Base-by-base conservation (phyloP, 129 eudicot species). In the Artemisia argyi region DNA sequence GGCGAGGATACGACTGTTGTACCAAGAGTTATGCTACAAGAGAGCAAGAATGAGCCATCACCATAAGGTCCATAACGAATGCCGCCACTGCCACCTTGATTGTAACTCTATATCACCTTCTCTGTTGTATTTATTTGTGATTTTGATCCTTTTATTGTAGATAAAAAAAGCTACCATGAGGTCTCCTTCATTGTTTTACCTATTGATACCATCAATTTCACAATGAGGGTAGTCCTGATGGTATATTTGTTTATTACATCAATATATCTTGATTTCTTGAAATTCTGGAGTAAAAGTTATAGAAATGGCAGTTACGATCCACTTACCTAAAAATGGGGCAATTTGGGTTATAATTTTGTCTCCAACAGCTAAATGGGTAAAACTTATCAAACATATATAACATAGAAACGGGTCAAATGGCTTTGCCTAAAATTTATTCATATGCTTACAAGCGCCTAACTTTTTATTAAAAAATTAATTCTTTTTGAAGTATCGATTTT, bases 1-100 rank as follows among this genome's bases (percentile, higher is more conserved):
- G 96, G 92, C 5, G 89, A 86, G 74, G 78, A 71, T 66, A 73
- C 56, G 10, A 65, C 75, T 15, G 48, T 30, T 61, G 47, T 44
- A 24, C 66, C 66, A 15, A 61, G 16, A 61, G 18, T 61, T 61
- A 30, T 61, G 66, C 66, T 61, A 22, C 66, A 30, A 61, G 66
- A 15, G 1, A 61, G 47, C 11, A 14, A 28, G 18, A 15, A 61
- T 24, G 66, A 61, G 19, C 66, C 20, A 61, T 28, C 66, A 28
- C 48, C 48, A 61, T 61, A 61, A 28, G 46, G 46, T 39, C 66
- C 66, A 60, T 35, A 15, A 60, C 44, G 39, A 60, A 13, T 9
- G 15, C 44, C 42, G 15, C 30, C 11, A 2, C 44, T 60, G 44
- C n/a, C 65, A 26, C 18, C 13, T 60, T 3, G 39, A 20, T 24